Conservation (phyloP, 1,284 basidiomycete genomes). For the Rhodotorula sp. region DNA sequence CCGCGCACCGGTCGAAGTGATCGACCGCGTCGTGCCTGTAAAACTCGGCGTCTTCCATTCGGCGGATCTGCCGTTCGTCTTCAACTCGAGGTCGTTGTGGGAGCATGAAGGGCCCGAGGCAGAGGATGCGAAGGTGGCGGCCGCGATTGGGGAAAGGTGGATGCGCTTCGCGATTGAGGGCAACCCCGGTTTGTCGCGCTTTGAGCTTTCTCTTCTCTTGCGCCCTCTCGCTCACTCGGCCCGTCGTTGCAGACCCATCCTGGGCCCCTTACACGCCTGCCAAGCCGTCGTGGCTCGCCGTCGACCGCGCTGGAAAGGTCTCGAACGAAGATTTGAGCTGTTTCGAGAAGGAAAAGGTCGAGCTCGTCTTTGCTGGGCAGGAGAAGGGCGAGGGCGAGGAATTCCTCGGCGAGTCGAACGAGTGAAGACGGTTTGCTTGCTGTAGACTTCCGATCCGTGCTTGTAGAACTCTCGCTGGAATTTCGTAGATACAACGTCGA, state of each 20-base stretch:
- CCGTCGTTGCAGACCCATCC: slow-evolving; percentile 6
- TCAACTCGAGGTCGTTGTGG: slow-evolving; percentile 30
- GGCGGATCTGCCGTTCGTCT: slow-evolving; percentile 34
- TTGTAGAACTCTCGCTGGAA: too few relatives aligned
- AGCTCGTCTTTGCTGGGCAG: slow-evolving; percentile 9
- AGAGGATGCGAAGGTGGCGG: slow-evolving; percentile 11
- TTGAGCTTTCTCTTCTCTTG: neutral
- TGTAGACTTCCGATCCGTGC: too few relatives aligned
- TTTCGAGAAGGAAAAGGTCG: slow-evolving; percentile 18
- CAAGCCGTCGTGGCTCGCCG: slow-evolving; percentile 19
- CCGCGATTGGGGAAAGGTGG: slow-evolving; percentile 23
- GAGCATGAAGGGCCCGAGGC: neutral
- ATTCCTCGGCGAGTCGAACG: slow-evolving; percentile 9
- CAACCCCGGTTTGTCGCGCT: slow-evolving; percentile 22
- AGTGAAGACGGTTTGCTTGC: too few relatives aligned
- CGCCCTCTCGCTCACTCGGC: neutral
- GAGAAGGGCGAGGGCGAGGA: slow-evolving; percentile 11
- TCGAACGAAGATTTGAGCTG: slow-evolving; percentile 12
- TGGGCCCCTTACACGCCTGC: slow-evolving; percentile 23
- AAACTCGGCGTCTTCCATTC: slow-evolving; percentile 19
- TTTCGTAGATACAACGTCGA: too few relatives aligned
- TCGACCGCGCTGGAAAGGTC: slow-evolving; percentile 8
- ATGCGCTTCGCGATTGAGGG: slow-evolving; percentile 20
- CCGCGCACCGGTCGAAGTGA: neutral
- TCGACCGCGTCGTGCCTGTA: neutral